These are phyloP conservation scores for Geotrichum fermentans DNA, from an alignment of 1,139 yeast species.

Conservation along the genomic window DNA sequence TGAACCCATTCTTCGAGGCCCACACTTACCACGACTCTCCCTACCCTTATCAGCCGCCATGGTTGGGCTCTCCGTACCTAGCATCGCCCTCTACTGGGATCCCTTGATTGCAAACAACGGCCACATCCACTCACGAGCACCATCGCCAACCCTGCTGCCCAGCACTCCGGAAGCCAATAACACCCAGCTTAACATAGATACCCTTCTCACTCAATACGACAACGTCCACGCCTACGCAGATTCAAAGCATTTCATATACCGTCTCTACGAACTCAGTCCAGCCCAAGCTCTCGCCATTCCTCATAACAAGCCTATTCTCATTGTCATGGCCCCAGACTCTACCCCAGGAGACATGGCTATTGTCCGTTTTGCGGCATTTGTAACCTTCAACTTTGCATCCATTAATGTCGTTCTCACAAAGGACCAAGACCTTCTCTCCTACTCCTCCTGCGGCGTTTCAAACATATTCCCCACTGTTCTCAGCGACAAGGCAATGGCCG, in stretches of 20 bases:
- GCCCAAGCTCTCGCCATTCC: background rate
- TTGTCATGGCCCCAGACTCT: conserved; percentile 11
- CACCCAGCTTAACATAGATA: conserved; percentile 3
- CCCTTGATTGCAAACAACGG: conserved; percentile 14
- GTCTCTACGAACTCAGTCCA: conserved; percentile 2
- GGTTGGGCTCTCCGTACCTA: conserved; percentile 3
- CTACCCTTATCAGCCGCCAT: background rate
- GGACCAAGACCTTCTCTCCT: background rate
- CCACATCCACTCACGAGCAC: background rate
- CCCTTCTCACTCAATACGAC: conserved; percentile 7
- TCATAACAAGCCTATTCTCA: conserved; percentile 2
- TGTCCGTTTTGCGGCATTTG: conserved; percentile 15
- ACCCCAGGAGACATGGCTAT: conserved; percentile 13
- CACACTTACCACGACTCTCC: no score
- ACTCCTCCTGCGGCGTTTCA: conserved; percentile 9
- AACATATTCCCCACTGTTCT: conserved; percentile 2
- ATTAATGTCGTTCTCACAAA: conserved; percentile 13
- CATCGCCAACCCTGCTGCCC: background rate
- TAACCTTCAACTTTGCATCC: conserved; percentile 15
- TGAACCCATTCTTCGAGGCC: no score
- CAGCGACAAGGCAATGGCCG: conserved; percentile 1
- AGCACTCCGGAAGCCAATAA: background rate
- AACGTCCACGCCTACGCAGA: conserved; percentile 11
- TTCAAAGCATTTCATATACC: conserved; percentile 11
- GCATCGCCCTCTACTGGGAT: conserved; percentile 19